Evolutionary conservation across 2,329 filamentous ascomycete genomes (phyloP).

Genomic region (Didymella segeticola): DNA sequence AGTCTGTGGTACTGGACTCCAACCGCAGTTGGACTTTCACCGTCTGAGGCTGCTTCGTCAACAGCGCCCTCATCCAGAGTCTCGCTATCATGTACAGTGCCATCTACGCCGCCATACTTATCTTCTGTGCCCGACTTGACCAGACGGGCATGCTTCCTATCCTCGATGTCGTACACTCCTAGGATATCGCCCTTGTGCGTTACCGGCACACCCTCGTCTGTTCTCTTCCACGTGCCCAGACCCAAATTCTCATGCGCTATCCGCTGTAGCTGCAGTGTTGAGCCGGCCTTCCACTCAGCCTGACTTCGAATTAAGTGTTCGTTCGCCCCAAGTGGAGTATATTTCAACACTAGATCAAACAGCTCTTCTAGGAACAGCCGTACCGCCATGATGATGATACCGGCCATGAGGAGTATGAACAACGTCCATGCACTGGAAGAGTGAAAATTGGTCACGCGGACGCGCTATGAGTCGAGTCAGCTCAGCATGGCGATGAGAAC

Average conservation of each 20-base stretch:
- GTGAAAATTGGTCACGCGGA: background rate
- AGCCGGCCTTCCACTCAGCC: slow-evolving; percentile 26
- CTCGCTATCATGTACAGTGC: too few species aligned
- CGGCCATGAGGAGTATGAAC: background rate
- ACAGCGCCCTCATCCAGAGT: too few species aligned
- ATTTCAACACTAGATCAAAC: background rate
- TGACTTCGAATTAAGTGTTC: background rate
- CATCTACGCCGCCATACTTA: background rate
- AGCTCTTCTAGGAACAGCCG: background rate
- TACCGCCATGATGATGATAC: background rate
- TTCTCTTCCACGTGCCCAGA: slow-evolving; percentile 22
- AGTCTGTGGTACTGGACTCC: background rate
- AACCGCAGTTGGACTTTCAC: background rate
- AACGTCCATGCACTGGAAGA: background rate
- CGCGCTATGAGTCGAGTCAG: too few species aligned
- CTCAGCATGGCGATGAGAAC: too few species aligned
- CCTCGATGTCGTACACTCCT: slow-evolving; percentile 4
- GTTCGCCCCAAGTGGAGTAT: background rate
- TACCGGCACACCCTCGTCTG: slow-evolving; percentile 15
- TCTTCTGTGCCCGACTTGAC: background rate
- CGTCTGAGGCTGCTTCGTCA: background rate
- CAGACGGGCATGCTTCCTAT: slow-evolving; percentile 4
- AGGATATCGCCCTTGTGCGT: slow-evolving; percentile 14
- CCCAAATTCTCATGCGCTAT: slow-evolving; percentile 27
- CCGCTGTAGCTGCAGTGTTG: slow-evolving; percentile 28